phyloP scores from a whole-genome alignment of 2,329 filamentous ascomycete genomes.

The Fonsecaea pedrosoi region DNA sequence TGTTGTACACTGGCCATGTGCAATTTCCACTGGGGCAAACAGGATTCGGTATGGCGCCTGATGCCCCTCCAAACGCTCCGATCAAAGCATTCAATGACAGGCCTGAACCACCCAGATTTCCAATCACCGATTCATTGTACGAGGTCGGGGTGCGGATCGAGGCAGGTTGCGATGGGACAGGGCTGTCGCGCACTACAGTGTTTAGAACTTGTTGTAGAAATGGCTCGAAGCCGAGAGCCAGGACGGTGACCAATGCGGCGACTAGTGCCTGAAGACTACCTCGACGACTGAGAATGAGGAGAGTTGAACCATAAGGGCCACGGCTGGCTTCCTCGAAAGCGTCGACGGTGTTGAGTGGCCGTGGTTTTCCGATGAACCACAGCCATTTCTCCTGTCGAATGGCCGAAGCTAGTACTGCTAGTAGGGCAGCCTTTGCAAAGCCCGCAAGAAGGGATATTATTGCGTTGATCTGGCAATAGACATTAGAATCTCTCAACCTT shows the following conservation, averaged over 20 bases:
- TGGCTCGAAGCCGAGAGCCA: slow-evolving; percentile 39
- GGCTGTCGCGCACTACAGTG: slow-evolving; percentile 17
- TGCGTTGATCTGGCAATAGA: slow-evolving; percentile 31
- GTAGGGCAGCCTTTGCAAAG: slow-evolving; percentile 35
- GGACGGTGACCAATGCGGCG: slow-evolving; percentile 34
- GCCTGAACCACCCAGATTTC: slow-evolving; percentile 23
- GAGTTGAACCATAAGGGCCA: slow-evolving; percentile 37
- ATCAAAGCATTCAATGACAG: slow-evolving; percentile 27
- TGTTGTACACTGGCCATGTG: slow-evolving; percentile 31
- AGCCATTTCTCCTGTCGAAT: slow-evolving; percentile 41
- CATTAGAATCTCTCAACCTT: background rate
- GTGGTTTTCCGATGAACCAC: slow-evolving; percentile 30
- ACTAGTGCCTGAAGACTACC: slow-evolving; percentile 28
- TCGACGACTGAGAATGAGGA: slow-evolving; percentile 18
- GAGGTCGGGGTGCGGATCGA: slow-evolving; percentile 28
- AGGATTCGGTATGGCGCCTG: slow-evolving; percentile 21
- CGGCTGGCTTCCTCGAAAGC: slow-evolving; percentile 40
- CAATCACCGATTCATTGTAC: slow-evolving; percentile 24
- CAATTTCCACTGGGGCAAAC: slow-evolving; percentile 30
- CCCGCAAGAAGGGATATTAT: slow-evolving; percentile 37
- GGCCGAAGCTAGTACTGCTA: slow-evolving; percentile 32
- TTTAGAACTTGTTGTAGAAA: slow-evolving; percentile 39
- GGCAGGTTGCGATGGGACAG: slow-evolving; percentile 14
- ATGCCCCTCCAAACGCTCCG: slow-evolving; percentile 28
- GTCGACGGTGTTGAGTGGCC: slow-evolving; percentile 33